A percentile compares a stretch with the other conserved stretches of the same genome.
Evolutionary conservation across 352 stramenopile genomes (phyloP).

Genomic region (Pythium angustatum): DNA sequence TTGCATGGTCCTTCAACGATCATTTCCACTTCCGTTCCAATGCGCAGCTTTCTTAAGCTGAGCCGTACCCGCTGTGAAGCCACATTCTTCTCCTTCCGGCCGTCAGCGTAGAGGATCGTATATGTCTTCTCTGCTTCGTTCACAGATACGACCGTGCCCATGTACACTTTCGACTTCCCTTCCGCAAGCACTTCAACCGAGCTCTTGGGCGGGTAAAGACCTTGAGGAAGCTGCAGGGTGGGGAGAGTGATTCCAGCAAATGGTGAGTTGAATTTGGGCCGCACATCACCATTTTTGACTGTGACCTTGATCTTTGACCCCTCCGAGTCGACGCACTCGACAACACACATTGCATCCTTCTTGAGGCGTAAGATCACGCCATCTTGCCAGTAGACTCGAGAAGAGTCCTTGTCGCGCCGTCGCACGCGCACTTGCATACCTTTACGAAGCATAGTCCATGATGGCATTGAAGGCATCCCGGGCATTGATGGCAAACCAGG

Average conservation of each 20-base stretch:
- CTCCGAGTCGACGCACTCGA: conserved; percentile 42
- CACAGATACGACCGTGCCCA: conserved; percentile 42
- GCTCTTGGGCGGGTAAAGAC: conserved; percentile 39
- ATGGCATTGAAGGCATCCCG: conserved; percentile 20
- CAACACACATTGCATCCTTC: conserved; percentile 42
- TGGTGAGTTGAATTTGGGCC: conserved; percentile 35
- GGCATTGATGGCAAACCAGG: conserved; percentile 24
- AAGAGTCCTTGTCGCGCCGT: conserved; percentile 19
- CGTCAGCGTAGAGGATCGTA: conserved; percentile 56
- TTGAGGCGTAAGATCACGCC: conserved; percentile 54
- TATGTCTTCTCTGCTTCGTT: conserved; percentile 56
- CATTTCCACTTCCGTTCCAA: conserved; percentile 74
- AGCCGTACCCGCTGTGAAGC: conserved; percentile 51
- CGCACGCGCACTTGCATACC: conserved; percentile 61
- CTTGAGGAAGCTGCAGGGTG: conserved; percentile 30
- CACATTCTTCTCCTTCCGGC: conserved; percentile 61
- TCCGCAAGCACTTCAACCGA: conserved; percentile 47
- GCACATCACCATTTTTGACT: conserved; percentile 53
- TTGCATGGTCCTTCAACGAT: conserved; percentile 73
- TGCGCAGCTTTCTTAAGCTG: conserved; percentile 50
- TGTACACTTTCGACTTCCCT: conserved; percentile 44
- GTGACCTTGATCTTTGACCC: conserved; percentile 40
- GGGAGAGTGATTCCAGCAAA: conserved; percentile 36
- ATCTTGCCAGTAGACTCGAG: conserved; percentile 38
- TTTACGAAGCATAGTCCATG: conserved; percentile 39